phyloP scores from a whole-genome alignment of 2,329 filamentous ascomycete genomes.

The Pyrenophora seminiperda region DNA sequence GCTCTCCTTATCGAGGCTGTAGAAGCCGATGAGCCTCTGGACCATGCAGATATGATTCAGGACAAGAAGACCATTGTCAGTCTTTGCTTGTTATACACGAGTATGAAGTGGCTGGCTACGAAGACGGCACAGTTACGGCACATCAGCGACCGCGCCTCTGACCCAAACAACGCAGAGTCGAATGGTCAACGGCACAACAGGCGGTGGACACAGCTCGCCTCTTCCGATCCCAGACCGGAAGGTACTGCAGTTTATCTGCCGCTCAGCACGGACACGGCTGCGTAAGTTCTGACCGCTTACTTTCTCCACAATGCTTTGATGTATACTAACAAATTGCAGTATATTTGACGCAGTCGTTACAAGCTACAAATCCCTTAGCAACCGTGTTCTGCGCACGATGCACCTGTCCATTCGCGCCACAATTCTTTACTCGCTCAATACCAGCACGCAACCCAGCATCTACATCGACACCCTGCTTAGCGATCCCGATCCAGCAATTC shows the following conservation, averaged over 20 bases:
- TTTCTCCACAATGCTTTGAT: not conserved
- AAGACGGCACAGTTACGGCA: constrained; percentile 82
- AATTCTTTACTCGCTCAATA: constrained; percentile 77
- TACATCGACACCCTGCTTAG: constrained; percentile 70
- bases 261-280: constrained; percentile 81
- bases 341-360: constrained; percentile 86
- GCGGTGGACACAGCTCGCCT: constrained; percentile 80
- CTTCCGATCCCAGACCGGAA: constrained; percentile 52
- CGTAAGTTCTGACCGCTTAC: constrained; percentile 62
- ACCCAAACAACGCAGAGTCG: constrained; percentile 59
- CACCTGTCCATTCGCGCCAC: constrained; percentile 89
- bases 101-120: constrained; percentile 95
- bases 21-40: constrained; percentile 63
- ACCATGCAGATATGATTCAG: constrained; percentile 81
- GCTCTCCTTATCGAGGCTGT: constrained; percentile 58
- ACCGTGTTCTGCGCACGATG: constrained; percentile 79
- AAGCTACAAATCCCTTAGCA: constrained; percentile 80
- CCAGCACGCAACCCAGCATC: constrained; percentile 50
- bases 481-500: constrained; percentile 77
- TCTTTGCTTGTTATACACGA: constrained; percentile 88
- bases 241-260: constrained; percentile 80
- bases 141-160: constrained; percentile 74
- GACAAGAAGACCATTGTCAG: constrained; percentile 85
- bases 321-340: constrained; percentile 49
- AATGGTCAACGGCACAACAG: constrained; percentile 62